Base-by-base conservation (phyloP, 2,329 filamentous ascomycete genomes). In the Zalaria obscura region DNA sequence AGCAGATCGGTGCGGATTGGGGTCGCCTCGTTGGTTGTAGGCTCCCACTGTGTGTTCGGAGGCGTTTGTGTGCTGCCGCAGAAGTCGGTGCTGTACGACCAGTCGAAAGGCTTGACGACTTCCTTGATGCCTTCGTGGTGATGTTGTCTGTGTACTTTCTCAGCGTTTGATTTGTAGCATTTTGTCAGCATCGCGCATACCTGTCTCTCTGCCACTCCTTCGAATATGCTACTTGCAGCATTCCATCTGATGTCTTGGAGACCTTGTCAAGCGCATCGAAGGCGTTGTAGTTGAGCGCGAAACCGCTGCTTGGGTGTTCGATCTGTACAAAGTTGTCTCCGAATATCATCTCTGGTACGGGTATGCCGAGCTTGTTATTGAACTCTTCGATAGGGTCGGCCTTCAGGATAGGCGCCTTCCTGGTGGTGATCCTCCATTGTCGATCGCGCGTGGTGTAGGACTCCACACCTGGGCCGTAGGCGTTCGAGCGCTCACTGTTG, bases 271-370 rank as follows among this genome's bases (percentile, higher is more conserved):
- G 72, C 25, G 89, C 91, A 57, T 89, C 85, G 52, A 78, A 83
- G 25, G 91, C 83, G 58, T 81, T 81, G 69, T 96, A 98, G 40
- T 72, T 66, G 47, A 96, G 69, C 36, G 69, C 68, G 86, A 87
- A 98, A 36, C 78, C 76, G n/a, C 73, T 78, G 18, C 73, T 70
- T n/a, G 66, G 47, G 64, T 96, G 86, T 40, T 78, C 69, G 45
- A 98, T 72, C 5, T 75, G 66, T 34, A 93, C 79, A 44, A 82
- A 68, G 61, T 98, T 98, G 68, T 98, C 88, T 47, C 91, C 91
- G 58, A 98, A 98, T 50, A 98, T 98, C 91, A 98, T 98, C 67
- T 98, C 91, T 5, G 91, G 91, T 34, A 89, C 77, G 11, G 89
- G 78, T 56, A 98, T 95, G 27, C 80, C 79, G 41, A 98, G 72